Evolutionary conservation across 768 basidiomycete genomes (phyloP).

Genomic region (Agaricus subrufescens): DNA sequence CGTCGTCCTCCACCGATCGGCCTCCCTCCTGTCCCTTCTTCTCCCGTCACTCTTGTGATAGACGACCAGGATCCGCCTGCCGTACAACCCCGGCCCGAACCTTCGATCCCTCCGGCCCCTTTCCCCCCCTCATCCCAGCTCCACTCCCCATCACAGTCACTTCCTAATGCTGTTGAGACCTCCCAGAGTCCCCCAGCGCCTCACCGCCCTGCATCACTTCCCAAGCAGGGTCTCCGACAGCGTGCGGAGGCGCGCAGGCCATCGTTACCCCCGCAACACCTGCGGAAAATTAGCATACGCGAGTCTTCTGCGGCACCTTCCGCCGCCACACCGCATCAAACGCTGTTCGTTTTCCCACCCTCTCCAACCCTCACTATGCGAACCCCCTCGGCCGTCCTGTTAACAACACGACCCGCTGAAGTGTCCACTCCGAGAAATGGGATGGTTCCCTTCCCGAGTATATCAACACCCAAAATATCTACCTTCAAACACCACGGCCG

Average conservation of each 20-base stretch:
- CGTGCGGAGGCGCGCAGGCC: slow-evolving; percentile 54
- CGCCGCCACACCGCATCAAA: slow-evolving; percentile 66
- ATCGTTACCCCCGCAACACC: slow-evolving; percentile 51
- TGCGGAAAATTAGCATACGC: slow-evolving; percentile 30
- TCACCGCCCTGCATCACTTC: slow-evolving; percentile 17
- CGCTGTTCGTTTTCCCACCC: slow-evolving; percentile 83
- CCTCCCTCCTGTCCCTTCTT: slow-evolving; percentile 70
- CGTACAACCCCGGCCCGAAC: slow-evolving; percentile 13
- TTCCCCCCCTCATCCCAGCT: slow-evolving; percentile 1
- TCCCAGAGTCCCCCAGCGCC: slow-evolving; percentile 12
- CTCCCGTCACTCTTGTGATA: slow-evolving; percentile 56
- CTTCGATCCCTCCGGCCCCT: not conserved
- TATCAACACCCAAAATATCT: slow-evolving; percentile 65
- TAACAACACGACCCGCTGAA: slow-evolving; percentile 51
- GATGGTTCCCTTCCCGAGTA: slow-evolving; percentile 49
- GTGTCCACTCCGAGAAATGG: slow-evolving; percentile 17
- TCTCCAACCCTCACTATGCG: slow-evolving; percentile 56
- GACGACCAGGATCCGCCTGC: slow-evolving; percentile 19
- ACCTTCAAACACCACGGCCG: slow-evolving; percentile 63
- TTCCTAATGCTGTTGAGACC: slow-evolving; percentile 16
- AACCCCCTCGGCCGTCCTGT: slow-evolving; percentile 79
- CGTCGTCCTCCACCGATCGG: slow-evolving; percentile 56
- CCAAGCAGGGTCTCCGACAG: slow-evolving; percentile 36
- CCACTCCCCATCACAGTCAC: slow-evolving; percentile 4
- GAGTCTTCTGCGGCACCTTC: slow-evolving; percentile 19